Conservation (phyloP, 768 basidiomycete species). For the Suillus decipiens region DNA sequence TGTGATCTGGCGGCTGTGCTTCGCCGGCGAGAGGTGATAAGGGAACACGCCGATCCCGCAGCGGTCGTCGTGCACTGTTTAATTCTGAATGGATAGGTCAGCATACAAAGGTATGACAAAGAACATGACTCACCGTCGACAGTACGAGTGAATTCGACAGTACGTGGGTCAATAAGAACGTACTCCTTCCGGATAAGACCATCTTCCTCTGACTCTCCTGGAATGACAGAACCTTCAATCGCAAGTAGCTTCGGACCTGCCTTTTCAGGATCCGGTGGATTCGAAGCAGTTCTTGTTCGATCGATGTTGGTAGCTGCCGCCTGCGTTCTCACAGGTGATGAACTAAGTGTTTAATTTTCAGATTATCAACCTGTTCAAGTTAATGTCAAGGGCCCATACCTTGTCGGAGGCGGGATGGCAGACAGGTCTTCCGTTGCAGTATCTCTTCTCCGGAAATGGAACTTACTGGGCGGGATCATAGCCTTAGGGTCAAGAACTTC, state of each 20-base stretch:
- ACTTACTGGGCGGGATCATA: conserved; percentile 82
- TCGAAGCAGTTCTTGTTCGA: conserved; percentile 18
- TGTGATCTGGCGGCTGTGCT: conserved; percentile 37
- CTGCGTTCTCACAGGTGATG: conserved; percentile 21
- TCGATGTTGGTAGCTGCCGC: conserved; percentile 8
- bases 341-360: conserved; percentile 16
- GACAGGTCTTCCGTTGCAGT: conserved; percentile 17
- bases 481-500: conserved; percentile 79
- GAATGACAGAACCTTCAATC: conserved; percentile 68
- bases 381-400: conserved; percentile 17
- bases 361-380: not conserved
- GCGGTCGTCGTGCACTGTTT: conserved; percentile 54
- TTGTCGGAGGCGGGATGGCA: conserved; percentile 18
- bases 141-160: conserved; percentile 89
- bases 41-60: conserved; percentile 56
- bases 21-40: conserved; percentile 53
- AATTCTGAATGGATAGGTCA: conserved; percentile 52
- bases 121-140: conserved; percentile 72
- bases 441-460: conserved; percentile 59
- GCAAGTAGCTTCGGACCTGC: conserved; percentile 34
- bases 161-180: conserved; percentile 87
- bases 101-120: conserved; percentile 9
- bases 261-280: conserved; percentile 13
- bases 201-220: conserved; percentile 84
- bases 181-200: conserved; percentile 83